Conservation (phyloP, 2,329 filamentous ascomycete genomes). For the Talaromyces verruculosus region DNA sequence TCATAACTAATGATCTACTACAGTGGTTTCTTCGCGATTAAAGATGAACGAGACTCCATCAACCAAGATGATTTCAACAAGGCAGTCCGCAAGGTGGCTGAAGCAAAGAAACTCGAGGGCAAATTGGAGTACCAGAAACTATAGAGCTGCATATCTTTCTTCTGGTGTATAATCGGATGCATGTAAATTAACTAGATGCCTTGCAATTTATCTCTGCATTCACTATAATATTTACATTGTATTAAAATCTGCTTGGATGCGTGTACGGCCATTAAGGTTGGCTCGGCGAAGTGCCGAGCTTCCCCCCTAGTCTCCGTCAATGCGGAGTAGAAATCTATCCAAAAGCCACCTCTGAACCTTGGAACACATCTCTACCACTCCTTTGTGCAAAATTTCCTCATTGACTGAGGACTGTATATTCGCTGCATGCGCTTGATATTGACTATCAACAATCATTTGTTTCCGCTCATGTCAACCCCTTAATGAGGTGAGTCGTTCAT, state of each 20-base stretch:
- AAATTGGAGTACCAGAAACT: constrained; percentile 98
- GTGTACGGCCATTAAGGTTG: neutral
- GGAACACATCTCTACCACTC: neutral
- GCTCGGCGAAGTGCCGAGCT: neutral
- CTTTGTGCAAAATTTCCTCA: neutral
- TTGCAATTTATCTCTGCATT: constrained; percentile 13
- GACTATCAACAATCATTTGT: neutral
- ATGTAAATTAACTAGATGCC: constrained; percentile 24
- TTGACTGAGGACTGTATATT: neutral
- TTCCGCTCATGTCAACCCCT: neutral
- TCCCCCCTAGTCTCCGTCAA: neutral
- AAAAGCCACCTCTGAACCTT: neutral
- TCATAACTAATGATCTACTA: neutral
- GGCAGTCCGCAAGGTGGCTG: constrained; percentile 93
- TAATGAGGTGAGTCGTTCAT: constrained; percentile 6
- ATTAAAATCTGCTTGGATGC: neutral
- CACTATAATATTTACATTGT: neutral
- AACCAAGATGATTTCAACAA: constrained; percentile 99
- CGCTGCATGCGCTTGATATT: neutral
- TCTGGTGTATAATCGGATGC: constrained; percentile 5
- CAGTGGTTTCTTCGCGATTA: constrained; percentile 94
- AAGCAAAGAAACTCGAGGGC: constrained; percentile 97
- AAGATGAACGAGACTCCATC: constrained; percentile 92
- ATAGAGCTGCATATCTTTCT: constrained; percentile 46
- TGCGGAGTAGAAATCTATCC: constrained; percentile 4